A percentile compares a stretch with the other conserved stretches of the same genome.
phyloP scores from a whole-genome alignment of 495 filamentous ascomycete species.

The Xylaria curta region DNA sequence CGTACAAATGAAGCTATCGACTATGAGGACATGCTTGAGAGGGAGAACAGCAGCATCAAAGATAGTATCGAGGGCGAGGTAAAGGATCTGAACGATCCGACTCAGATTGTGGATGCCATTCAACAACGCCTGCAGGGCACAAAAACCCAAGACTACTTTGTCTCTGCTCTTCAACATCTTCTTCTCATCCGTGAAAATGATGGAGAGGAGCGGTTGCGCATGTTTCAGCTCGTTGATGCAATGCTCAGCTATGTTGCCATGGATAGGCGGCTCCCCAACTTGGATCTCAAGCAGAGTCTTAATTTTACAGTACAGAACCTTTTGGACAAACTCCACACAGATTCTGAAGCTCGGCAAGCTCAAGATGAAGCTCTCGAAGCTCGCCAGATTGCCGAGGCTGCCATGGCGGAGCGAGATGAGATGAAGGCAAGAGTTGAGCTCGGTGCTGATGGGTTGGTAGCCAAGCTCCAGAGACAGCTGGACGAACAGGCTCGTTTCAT shows the following conservation, averaged over 20 bases:
- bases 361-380: conserved; percentile 89
- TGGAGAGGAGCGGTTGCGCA: conserved; percentile 86
- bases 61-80: conserved; percentile 89
- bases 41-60: conserved; percentile 87
- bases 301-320: conserved; percentile 97
- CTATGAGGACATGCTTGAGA: conserved; percentile 95
- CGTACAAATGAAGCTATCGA: conserved; percentile 94
- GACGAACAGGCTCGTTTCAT: conserved; percentile 92
- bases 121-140: conserved; percentile 83
- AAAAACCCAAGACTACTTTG: conserved; percentile 91
- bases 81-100: conserved; percentile 92
- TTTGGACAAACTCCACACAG: conserved; percentile 93
- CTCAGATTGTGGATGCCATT: conserved; percentile 93
- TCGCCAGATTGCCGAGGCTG: conserved; percentile 90
- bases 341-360: conserved; percentile 89
- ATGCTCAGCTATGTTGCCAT: conserved; percentile 99
- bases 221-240: conserved; percentile 97
- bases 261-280: conserved; percentile 93
- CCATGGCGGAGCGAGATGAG: conserved; percentile 95
- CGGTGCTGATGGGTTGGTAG: conserved; percentile 91
- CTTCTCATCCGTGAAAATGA: conserved; percentile 92
- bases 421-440: conserved; percentile 91
- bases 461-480: conserved; percentile 88
- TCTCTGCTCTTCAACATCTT: conserved; percentile 93
- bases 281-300: conserved; percentile 95